Base-by-base conservation (phyloP, 768 basidiomycete genomes). In the Kwoniella mangroviensis region DNA sequence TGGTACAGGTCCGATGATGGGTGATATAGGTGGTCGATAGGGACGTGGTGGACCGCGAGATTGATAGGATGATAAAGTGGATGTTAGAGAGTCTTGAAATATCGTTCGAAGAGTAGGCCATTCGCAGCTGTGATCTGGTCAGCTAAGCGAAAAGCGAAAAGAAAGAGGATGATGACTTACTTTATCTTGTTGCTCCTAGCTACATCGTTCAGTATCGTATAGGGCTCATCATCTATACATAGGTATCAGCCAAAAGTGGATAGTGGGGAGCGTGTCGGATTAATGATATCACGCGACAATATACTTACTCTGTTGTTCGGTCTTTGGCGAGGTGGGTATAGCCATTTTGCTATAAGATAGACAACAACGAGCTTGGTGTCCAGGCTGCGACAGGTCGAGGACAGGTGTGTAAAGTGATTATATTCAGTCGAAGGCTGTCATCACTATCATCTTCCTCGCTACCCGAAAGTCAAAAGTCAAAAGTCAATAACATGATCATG, bases 81-180 rank as follows among this genome's bases (percentile, higher is more conserved):
- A 58, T 52, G 67, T 60, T 5, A 81, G 67, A 13, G 78, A 68
- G 15, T 68, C 28, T n/a, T 74, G 73, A 9, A 81, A 54, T 54
- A 73, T 73, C 49, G 72, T 57, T 54, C 71, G 67, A 17, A 81
- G 67, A 6, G 72, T 72, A 11, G 77, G 69, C 79, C 79, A 81
- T 45, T 77, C 76, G 45, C 67, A 76, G 55, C 79, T 81, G 70
- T 5, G 9, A 42, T 41, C 11, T 52, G 49, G 15, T 61, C 28
- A 62, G 61, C 19, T 55, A 42, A 19, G 40, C 6, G 34, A 34
- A 7, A 34, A 34, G 34, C 34, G 34, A 34, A 34, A 34, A 34
- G 34, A 34, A 7, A 34, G 34, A 41, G 43, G 15, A 24, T 10
- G 61, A 42, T 13, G 34, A 66, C 77, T 70, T 63, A 74, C 77